These are phyloP conservation scores for Xylaria acuta DNA, from an alignment of 495 filamentous ascomycete genomes.

Conservation along the genomic window DNA sequence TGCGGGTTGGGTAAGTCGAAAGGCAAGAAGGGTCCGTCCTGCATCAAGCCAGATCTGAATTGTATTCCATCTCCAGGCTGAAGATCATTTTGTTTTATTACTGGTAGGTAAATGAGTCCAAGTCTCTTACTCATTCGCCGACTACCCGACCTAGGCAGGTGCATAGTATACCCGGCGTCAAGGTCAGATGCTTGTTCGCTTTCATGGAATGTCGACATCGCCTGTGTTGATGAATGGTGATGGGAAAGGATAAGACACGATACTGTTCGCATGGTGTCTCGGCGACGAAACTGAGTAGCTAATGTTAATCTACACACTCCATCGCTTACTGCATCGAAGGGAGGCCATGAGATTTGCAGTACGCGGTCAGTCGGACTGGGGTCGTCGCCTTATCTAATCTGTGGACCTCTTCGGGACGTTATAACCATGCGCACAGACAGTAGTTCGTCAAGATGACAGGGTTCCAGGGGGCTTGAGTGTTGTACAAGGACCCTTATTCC, in stretches of 20 bases:
- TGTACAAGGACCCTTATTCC: conserved; percentile 19
- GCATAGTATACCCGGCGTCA: not conserved
- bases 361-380: not conserved
- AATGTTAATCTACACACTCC: not conserved
- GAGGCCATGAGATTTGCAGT: not conserved
- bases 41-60: conserved; percentile 21
- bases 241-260: not conserved
- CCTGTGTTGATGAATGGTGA: not conserved
- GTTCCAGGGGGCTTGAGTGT: conserved; percentile 2
- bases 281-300: not conserved
- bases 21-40: conserved; percentile 23
- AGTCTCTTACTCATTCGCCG: not conserved
- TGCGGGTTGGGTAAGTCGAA: conserved; percentile 23
- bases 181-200: not conserved
- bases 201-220: not conserved
- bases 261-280: not conserved
- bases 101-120: not conserved
- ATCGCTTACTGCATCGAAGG: not conserved
- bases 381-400: not conserved
- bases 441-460: conserved; percentile 16
- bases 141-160: not conserved
- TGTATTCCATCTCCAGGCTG: not conserved
- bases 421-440: conserved; percentile 2
- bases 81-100: conserved; percentile 18
- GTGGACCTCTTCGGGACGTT: conserved; percentile 12